Evolutionary conservation across 2,329 filamentous ascomycete genomes (phyloP).

Genomic region (Triangularia setosa): DNA sequence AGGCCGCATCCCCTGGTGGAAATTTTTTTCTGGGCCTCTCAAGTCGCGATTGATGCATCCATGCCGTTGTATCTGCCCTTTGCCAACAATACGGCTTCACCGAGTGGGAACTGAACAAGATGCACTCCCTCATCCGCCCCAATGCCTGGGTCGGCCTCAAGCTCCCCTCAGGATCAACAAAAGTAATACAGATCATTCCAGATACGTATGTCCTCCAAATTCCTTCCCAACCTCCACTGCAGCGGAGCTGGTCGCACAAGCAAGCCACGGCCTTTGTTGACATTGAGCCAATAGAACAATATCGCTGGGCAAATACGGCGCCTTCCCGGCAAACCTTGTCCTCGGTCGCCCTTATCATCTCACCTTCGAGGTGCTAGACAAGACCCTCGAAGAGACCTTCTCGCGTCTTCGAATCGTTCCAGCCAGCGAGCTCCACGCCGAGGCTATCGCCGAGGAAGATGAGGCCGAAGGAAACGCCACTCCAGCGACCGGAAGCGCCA

Average conservation of each 20-base stretch:
- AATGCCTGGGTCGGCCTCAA: slow-evolving; percentile 58
- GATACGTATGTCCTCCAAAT: slow-evolving; percentile 50
- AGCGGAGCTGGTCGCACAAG: background rate
- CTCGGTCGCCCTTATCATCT: slow-evolving; percentile 88
- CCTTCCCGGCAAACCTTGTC: slow-evolving; percentile 83
- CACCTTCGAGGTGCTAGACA: slow-evolving; percentile 85
- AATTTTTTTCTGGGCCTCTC: slow-evolving; percentile 4
- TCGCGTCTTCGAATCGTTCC: slow-evolving; percentile 73
- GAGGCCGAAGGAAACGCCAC: slow-evolving; percentile 25
- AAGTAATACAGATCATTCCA: slow-evolving; percentile 55
- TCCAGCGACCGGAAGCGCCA: slow-evolving; percentile 38
- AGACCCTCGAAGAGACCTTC: slow-evolving; percentile 58
- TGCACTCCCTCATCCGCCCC: slow-evolving; percentile 49
- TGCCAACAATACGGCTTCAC: background rate
- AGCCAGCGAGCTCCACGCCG: slow-evolving; percentile 76
- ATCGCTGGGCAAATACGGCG: slow-evolving; percentile 87
- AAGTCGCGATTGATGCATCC: background rate
- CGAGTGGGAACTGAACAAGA: slow-evolving; percentile 19
- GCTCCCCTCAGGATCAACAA: slow-evolving; percentile 55
- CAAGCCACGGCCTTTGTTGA: background rate
- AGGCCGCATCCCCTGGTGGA: background rate
- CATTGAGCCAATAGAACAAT: slow-evolving; percentile 59
- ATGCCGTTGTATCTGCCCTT: background rate
- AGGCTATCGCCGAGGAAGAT: slow-evolving; percentile 55
- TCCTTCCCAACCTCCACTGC: slow-evolving; percentile 7